Evolutionary conservation across 2,329 filamentous ascomycete genomes (phyloP).

Genomic region (Madurella mycetomatis): DNA sequence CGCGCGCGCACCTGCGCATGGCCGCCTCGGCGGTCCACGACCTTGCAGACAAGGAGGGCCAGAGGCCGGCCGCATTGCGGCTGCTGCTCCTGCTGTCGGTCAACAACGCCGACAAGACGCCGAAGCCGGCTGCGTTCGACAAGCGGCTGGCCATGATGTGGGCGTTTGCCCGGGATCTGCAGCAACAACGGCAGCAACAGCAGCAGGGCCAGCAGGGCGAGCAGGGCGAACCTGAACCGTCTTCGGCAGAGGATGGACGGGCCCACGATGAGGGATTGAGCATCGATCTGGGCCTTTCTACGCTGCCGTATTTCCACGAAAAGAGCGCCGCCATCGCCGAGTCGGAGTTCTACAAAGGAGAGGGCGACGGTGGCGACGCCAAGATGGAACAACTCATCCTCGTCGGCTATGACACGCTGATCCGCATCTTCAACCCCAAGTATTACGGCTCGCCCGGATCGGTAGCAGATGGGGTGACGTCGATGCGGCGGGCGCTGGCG

Average conservation of each 20-base stretch:
- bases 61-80: constrained; percentile 29
- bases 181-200: constrained; percentile 14
- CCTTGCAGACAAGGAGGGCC: constrained; percentile 14
- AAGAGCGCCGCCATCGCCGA: constrained; percentile 59
- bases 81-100: constrained; percentile 57
- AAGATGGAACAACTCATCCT: constrained; percentile 59
- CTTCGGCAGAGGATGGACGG: neutral
- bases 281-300: constrained; percentile 67
- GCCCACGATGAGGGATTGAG: constrained; percentile 17
- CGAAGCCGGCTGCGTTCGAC: constrained; percentile 63
- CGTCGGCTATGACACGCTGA: constrained; percentile 71
- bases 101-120: constrained; percentile 62
- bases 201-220: constrained; percentile 13
- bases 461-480: constrained; percentile 16
- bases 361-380: constrained; percentile 4
- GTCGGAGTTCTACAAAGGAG: constrained; percentile 38
- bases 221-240: neutral
- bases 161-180: constrained; percentile 56
- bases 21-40: constrained; percentile 43
- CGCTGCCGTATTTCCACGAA: constrained; percentile 67
- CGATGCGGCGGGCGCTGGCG: constrained; percentile 51
- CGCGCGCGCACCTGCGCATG: constrained; percentile 56
- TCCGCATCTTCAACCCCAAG: constrained; percentile 66
- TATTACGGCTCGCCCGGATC: constrained; percentile 54
- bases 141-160: constrained; percentile 69